phyloP scores from a whole-genome alignment of 2,329 filamentous ascomycete genomes.

The Colletotrichum sp. region DNA sequence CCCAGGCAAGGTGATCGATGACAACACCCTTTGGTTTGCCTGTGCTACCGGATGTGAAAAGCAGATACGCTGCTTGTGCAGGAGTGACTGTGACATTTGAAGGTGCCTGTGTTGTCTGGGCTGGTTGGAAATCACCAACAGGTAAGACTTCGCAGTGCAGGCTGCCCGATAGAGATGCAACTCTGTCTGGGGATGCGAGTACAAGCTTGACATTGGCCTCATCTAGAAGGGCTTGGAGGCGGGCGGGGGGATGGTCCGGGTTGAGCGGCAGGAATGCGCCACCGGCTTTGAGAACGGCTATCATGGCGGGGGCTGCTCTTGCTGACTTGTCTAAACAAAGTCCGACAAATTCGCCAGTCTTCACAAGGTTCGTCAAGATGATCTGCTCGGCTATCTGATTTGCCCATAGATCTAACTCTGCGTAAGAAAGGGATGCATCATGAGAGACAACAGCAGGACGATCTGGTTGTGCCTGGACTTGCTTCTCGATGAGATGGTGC shows the following conservation, averaged over 20 bases:
- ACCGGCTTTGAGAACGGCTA: neutral
- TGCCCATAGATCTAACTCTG: neutral
- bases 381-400: neutral
- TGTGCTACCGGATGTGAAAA: conserved; percentile 30
- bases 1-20: conserved; percentile 19
- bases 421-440: neutral
- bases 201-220: conserved; percentile 1
- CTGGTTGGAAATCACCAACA: conserved; percentile 4
- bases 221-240: neutral
- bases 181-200: neutral
- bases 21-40: conserved; percentile 27
- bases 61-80: conserved; percentile 21
- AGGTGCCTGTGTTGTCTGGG: neutral
- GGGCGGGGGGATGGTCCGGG: neutral
- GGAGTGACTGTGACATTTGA: neutral
- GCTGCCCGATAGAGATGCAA: neutral
- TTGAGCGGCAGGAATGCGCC: conserved; percentile 1
- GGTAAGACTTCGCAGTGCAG: neutral
- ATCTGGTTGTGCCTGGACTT: neutral
- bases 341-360: neutral
- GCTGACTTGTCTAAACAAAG: conserved; percentile 3
- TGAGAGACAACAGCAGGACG: neutral
- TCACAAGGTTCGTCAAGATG: neutral
- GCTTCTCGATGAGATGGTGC: neutral
- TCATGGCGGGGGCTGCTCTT: neutral